Conservation (phyloP, 2,329 filamentous ascomycete species). For the Epichloe baconii region DNA sequence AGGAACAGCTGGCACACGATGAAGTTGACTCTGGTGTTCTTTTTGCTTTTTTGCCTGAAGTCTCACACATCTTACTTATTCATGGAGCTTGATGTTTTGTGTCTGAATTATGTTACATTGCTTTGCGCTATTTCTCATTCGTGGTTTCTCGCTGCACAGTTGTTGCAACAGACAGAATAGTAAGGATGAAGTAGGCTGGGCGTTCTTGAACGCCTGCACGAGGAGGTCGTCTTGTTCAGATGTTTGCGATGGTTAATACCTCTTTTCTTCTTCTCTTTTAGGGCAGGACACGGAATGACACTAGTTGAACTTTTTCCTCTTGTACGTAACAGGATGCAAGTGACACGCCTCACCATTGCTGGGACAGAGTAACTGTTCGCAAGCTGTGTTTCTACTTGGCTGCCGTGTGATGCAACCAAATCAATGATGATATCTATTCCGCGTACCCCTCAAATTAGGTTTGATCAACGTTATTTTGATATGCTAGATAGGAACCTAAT, state of each 20-base stretch:
- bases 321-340: background rate
- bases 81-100: background rate
- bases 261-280: background rate
- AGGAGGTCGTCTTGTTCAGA: background rate
- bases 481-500: too few relatives aligned
- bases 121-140: background rate
- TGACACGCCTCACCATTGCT: background rate
- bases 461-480: too few relatives aligned
- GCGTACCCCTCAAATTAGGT: too few relatives aligned
- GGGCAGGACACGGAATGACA: background rate
- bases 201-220: background rate
- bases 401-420: too few relatives aligned
- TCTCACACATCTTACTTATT: background rate
- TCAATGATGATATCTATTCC: too few relatives aligned
- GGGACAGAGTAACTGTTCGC: background rate
- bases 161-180: background rate
- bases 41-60: background rate
- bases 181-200: background rate
- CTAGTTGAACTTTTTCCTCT: background rate
- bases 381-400: background rate
- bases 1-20: background rate
- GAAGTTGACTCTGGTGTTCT: background rate
- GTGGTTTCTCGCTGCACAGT: background rate
- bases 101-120: background rate
- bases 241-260: background rate